A percentile compares a stretch with the other conserved stretches of the same genome.
Evolutionary conservation across 176 grass and related monocot genomes (phyloP).

Genomic region (Phoenix roebelenii): DNA sequence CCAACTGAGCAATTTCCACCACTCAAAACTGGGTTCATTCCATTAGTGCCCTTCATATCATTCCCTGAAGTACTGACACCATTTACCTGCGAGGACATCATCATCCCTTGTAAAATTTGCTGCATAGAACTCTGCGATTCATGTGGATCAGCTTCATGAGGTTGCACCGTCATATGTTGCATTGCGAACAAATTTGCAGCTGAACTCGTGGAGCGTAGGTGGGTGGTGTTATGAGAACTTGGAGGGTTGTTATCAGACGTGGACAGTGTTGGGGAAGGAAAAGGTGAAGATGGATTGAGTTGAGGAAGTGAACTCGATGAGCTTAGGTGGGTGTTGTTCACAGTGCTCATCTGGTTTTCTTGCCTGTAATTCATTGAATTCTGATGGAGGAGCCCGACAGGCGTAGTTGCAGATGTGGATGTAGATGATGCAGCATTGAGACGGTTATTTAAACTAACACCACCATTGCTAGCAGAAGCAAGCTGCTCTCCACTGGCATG

Average conservation of each 20-base stretch:
- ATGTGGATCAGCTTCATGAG: slow-evolving; percentile 50
- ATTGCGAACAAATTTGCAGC: slow-evolving; percentile 38
- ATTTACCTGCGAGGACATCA: slow-evolving; percentile 81
- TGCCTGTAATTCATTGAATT: slow-evolving; percentile 52
- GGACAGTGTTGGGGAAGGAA: slow-evolving; percentile 30
- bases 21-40: slow-evolving; percentile 34
- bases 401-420: slow-evolving; percentile 27
- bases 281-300: slow-evolving; percentile 42
- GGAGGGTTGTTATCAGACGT: slow-evolving; percentile 50
- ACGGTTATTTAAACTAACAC: slow-evolving; percentile 36
- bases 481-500: slow-evolving; percentile 33
- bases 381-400: slow-evolving; percentile 30
- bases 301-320: slow-evolving; percentile 26
- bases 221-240: slow-evolving; percentile 35
- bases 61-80: slow-evolving; percentile 30
- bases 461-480: slow-evolving; percentile 41
- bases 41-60: slow-evolving; percentile 58
- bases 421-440: slow-evolving; percentile 39
- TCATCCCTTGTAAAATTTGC: slow-evolving; percentile 75
- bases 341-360: slow-evolving; percentile 39
- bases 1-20: slow-evolving; percentile 49
- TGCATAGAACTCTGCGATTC: slow-evolving; percentile 89
- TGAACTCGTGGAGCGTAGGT: slow-evolving; percentile 34
- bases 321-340: slow-evolving; percentile 29
- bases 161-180: slow-evolving; percentile 40